These are phyloP conservation scores for Cystobasidiaceae sp. DNA, from an alignment of 1,284 basidiomycete genomes.

Conservation along the genomic window DNA sequence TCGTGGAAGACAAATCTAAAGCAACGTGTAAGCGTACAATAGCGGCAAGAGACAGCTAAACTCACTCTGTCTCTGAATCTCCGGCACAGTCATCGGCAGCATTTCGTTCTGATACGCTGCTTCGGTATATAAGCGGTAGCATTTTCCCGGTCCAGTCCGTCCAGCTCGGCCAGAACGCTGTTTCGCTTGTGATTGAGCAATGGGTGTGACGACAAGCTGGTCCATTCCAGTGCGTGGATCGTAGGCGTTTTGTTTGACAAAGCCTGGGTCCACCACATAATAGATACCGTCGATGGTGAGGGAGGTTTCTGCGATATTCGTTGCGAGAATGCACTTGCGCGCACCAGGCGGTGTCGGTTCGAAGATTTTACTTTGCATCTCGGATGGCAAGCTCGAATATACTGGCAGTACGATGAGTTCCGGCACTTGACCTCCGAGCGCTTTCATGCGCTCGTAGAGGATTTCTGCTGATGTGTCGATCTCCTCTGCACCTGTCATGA, in stretches of 20 bases:
- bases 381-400: slow-evolving; percentile 94
- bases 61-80: slow-evolving; percentile 88
- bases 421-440: slow-evolving; percentile 91
- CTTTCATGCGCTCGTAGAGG: slow-evolving; percentile 95
- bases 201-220: slow-evolving; percentile 94
- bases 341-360: slow-evolving; percentile 94
- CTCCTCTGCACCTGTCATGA: slow-evolving; percentile 97
- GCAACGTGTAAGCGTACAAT: neutral
- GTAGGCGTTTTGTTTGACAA: slow-evolving; percentile 98
- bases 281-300: slow-evolving; percentile 98
- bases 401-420: slow-evolving; percentile 95
- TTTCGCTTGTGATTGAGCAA: slow-evolving; percentile 94
- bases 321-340: slow-evolving; percentile 95
- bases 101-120: slow-evolving; percentile 98
- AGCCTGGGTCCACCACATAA: slow-evolving; percentile 97
- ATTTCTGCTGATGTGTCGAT: slow-evolving; percentile 98
- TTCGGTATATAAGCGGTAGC: slow-evolving; percentile 96
- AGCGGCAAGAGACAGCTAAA: neutral
- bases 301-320: slow-evolving; percentile 98
- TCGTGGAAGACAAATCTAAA: slow-evolving; percentile 67
- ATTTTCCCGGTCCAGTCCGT: slow-evolving; percentile 95
- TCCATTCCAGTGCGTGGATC: slow-evolving; percentile 98
- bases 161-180: slow-evolving; percentile 95
- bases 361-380: slow-evolving; percentile 95
- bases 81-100: slow-evolving; percentile 94